Conservation (phyloP, 2,329 filamentous ascomycete species). For the Aspergillus neotritici region DNA sequence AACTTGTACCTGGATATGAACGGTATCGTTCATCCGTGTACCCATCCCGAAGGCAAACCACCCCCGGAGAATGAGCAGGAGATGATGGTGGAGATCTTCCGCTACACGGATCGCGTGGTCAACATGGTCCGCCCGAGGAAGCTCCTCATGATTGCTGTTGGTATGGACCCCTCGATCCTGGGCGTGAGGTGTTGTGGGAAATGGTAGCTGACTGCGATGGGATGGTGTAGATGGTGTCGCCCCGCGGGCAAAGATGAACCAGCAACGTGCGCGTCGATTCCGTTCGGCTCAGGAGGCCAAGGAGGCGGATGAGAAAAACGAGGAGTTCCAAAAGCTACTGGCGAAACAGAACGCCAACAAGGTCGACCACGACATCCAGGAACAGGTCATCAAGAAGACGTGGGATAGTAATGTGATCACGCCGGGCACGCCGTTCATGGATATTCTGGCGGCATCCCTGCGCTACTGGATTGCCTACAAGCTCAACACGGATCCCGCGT, state of each 20-base stretch:
- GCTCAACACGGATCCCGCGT: slow-evolving; percentile 90
- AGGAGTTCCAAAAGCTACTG: slow-evolving; percentile 78
- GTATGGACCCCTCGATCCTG: slow-evolving; percentile 39
- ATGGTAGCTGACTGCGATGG: slow-evolving; percentile 1
- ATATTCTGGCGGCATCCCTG: slow-evolving; percentile 80
- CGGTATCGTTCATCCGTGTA: slow-evolving; percentile 97
- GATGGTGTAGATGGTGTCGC: slow-evolving; percentile 78
- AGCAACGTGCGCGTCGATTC: slow-evolving; percentile 93
- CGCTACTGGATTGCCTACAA: slow-evolving; percentile 98
- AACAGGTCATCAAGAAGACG: slow-evolving; percentile 69
- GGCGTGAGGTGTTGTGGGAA: background rate
- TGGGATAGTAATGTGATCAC: slow-evolving; percentile 90
- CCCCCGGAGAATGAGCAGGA: slow-evolving; percentile 91
- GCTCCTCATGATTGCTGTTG: slow-evolving; percentile 93
- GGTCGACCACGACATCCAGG: slow-evolving; percentile 56
- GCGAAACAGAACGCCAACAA: slow-evolving; percentile 68
- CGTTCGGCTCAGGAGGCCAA: slow-evolving; percentile 88
- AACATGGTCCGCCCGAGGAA: slow-evolving; percentile 98
- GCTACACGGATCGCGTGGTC: slow-evolving; percentile 96
- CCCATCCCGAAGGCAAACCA: slow-evolving; percentile 89
- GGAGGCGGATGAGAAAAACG: slow-evolving; percentile 88
- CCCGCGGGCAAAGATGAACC: slow-evolving; percentile 98
- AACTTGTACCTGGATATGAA: slow-evolving; percentile 99
- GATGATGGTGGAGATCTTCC: slow-evolving; percentile 99
- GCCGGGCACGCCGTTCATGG: slow-evolving; percentile 97